phyloP scores from a whole-genome alignment of 2,329 filamentous ascomycete species.

The Tolypocladium tropicale region DNA sequence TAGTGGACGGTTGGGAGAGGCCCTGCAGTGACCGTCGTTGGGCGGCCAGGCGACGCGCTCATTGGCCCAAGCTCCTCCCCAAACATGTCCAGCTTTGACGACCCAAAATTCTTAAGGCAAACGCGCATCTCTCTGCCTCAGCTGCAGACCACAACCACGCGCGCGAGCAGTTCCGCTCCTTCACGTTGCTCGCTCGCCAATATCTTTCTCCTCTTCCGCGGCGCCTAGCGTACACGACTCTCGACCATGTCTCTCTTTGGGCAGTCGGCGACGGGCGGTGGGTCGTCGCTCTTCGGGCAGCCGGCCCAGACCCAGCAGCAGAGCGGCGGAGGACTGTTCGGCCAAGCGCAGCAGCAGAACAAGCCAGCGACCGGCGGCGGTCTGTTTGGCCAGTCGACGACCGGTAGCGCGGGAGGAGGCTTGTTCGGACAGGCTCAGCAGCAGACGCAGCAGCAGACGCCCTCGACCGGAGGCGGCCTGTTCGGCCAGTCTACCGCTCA shows the following conservation, averaged over 20 bases:
- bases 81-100: constrained; percentile 16
- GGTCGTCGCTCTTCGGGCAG: constrained; percentile 9
- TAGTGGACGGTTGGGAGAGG: not conserved
- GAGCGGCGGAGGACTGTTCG: constrained; percentile 22
- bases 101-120: constrained; percentile 21
- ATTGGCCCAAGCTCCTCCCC: constrained; percentile 24
- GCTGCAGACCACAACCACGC: not conserved
- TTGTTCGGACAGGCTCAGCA: constrained; percentile 13
- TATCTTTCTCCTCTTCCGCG: not conserved
- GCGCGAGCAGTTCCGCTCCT: constrained; percentile 5
- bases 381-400: constrained; percentile 7
- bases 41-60: constrained; percentile 7
- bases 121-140: constrained; percentile 7
- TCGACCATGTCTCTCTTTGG: constrained; percentile 25
- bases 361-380: constrained; percentile 3
- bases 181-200: constrained; percentile 1
- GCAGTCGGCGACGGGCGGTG: constrained; percentile 13
- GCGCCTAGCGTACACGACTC: not conserved
- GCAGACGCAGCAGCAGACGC: constrained; percentile 8
- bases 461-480: constrained; percentile 3
- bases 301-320: constrained; percentile 10
- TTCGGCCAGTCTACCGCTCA: constrained; percentile 15
- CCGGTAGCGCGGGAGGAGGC: constrained; percentile 5
- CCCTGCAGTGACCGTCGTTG: not conserved
- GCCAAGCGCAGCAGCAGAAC: constrained; percentile 13